phyloP scores from a whole-genome alignment of 768 basidiomycete genomes.

The Boletus fagicola region DNA sequence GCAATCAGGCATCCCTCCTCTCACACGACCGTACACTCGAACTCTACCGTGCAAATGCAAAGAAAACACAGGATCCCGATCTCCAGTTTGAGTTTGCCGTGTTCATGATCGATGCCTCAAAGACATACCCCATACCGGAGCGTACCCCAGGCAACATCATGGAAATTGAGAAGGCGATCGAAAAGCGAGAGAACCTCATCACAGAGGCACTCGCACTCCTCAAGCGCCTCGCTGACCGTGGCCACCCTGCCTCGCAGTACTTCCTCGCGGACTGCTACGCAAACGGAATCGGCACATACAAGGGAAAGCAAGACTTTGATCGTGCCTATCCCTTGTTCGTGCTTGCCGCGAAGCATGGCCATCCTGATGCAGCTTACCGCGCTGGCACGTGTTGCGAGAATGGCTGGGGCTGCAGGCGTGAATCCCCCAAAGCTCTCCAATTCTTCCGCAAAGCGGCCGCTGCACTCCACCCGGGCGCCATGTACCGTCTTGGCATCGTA shows the following conservation, averaged over 20 bases:
- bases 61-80: slow-evolving; percentile 97
- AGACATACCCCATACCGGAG: slow-evolving; percentile 76
- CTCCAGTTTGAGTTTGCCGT: slow-evolving; percentile 98
- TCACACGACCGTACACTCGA: slow-evolving; percentile 96
- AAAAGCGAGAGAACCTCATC: slow-evolving; percentile 84
- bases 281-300: slow-evolving; percentile 93
- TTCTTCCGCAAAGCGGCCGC: slow-evolving; percentile 95
- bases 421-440: slow-evolving; percentile 85
- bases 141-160: slow-evolving; percentile 71
- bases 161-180: slow-evolving; percentile 75
- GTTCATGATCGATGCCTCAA: slow-evolving; percentile 98
- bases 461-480: slow-evolving; percentile 86
- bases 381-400: slow-evolving; percentile 98
- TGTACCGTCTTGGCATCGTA: slow-evolving; percentile 94
- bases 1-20: slow-evolving; percentile 88
- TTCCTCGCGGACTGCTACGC: slow-evolving; percentile 98
- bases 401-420: slow-evolving; percentile 95
- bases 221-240: slow-evolving; percentile 89
- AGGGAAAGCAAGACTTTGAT: slow-evolving; percentile 94
- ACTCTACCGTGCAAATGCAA: slow-evolving; percentile 95
- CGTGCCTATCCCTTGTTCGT: slow-evolving; percentile 95
- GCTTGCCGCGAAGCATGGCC: slow-evolving; percentile 94
- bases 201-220: slow-evolving; percentile 85
- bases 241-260: slow-evolving; percentile 93
- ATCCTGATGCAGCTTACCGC: slow-evolving; percentile 92